phyloP scores from a whole-genome alignment of 257 asterid genomes.

The Nicotiana knightiana region DNA sequence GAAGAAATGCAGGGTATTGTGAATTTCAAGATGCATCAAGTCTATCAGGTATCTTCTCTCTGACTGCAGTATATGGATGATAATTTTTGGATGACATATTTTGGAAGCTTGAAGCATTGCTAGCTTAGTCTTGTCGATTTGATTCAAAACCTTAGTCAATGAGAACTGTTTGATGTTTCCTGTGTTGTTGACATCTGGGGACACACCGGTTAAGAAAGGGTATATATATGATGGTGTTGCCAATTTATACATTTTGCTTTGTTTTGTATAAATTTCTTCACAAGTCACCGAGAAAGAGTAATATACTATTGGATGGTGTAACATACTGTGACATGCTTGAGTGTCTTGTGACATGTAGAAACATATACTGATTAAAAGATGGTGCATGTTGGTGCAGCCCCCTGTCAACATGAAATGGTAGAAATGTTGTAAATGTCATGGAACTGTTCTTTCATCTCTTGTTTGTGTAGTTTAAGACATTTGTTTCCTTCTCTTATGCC shows the following conservation, averaged over 20 bases:
- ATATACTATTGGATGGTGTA: not conserved
- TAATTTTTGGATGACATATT: not conserved
- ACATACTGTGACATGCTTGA: not conserved
- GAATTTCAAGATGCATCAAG: conserved; percentile 63
- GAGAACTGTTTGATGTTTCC: not conserved
- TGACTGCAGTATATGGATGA: not conserved
- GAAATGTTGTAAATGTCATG: not conserved
- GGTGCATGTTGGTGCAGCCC: not conserved
- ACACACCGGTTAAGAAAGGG: not conserved
- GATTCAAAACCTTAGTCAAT: not conserved
- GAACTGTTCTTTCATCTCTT: not conserved
- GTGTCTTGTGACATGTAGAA: not conserved
- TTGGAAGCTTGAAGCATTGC: not conserved
- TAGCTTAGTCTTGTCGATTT: not conserved
- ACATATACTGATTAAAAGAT: not conserved
- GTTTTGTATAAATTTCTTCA: not conserved
- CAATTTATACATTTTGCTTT: not conserved
- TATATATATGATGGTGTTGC: not conserved
- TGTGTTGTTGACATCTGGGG: not conserved
- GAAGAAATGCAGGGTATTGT: conserved; percentile 87
- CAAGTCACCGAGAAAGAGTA: not conserved
- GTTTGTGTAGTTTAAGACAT: not conserved
- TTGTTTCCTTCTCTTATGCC: not conserved
- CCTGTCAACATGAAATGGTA: not conserved
- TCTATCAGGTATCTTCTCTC: conserved; percentile 55